Evolutionary conservation across 164 flowering plant species (phyloP).

Genomic region (Vitis rotundifolia): DNA sequence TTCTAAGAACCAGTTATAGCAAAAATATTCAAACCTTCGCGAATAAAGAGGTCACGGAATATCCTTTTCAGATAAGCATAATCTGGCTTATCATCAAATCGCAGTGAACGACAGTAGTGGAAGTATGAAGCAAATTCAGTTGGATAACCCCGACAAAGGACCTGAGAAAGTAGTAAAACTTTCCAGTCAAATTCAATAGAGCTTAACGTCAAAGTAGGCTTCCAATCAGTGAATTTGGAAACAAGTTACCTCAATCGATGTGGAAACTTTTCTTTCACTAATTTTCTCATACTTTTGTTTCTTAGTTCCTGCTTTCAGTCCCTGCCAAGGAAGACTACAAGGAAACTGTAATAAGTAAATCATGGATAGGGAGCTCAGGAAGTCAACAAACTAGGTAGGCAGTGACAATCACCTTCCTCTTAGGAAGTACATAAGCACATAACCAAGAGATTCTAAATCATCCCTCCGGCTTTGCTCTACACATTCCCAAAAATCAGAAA

Average conservation of each 20-base stretch:
- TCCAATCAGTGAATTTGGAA: background rate
- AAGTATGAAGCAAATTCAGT: constrained; percentile 66
- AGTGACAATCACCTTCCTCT: constrained; percentile 70
- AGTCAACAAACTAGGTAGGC: background rate
- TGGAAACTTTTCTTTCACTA: constrained; percentile 87
- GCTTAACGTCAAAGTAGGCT: background rate
- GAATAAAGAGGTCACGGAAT: constrained; percentile 69
- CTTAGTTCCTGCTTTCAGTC: constrained; percentile 91
- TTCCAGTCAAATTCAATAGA: constrained; percentile 3
- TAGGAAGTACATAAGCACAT: constrained; percentile 86
- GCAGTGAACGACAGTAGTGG: constrained; percentile 63
- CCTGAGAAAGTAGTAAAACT: constrained; percentile 27
- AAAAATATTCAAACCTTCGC: constrained; percentile 40
- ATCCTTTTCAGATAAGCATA: constrained; percentile 64
- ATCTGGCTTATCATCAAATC: constrained; percentile 71
- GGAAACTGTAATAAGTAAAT: background rate
- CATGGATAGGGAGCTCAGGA: background rate
- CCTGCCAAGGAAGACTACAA: constrained; percentile 94
- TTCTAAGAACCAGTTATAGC: background rate
- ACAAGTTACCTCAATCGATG: constrained; percentile 82
- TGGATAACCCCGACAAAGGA: constrained; percentile 61
- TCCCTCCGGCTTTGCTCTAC: constrained; percentile 95
- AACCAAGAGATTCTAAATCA: constrained; percentile 95
- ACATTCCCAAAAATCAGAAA: constrained; percentile 12
- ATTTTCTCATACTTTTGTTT: constrained; percentile 93